Base-by-base conservation (phyloP, 352 stramenopile genomes). In the Phytophthora palmivora region DNA sequence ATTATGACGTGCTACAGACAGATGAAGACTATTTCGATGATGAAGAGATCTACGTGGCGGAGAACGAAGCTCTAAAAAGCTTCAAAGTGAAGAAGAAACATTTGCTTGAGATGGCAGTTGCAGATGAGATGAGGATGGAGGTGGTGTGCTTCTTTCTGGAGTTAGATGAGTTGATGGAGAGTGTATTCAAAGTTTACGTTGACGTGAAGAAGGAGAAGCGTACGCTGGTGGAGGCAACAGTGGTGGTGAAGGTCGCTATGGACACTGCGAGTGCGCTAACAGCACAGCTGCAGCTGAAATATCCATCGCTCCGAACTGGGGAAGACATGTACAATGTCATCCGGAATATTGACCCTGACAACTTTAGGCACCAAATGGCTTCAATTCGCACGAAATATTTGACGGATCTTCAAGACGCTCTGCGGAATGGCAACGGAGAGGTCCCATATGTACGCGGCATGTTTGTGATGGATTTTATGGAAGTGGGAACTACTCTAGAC, bases 201-300 rank as follows among this genome's bases (percentile, higher is more conserved):
- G 48, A 67, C 7, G 70, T 76, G 33, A 76, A 76, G 39, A 44
- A 37, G 8, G 47, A 76, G 45, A 19, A 57, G 10, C 67, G 70
- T 12, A 74, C 70, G 24, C 28, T 79, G 33, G 37, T 79, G 8
- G 70, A 79, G 12, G 66, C 70, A 7, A 71, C 67, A 2, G 54
- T 65, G 11, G 70, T 76, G 18, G 50, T 45, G 0, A 65, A 76
- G 15, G 19, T 71, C 9, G 66, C 70, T 7, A 73, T 70, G 22
- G 26, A 68, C 22, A 46, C 38, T 14, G 61, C 61, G 0, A 22
- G 16, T 3, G 37, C 43, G 5, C 47, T 73, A 2, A 61, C 59
- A 1, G 53, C 55, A 12, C 46, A 39, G n/a, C 24, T 78, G 11
- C 70, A 79, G 49, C 19, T 68, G 11, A 44, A 41, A 2, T 71